phyloP scores from a whole-genome alignment of 1,139 yeast species.

The Pneumocystis sp. region DNA sequence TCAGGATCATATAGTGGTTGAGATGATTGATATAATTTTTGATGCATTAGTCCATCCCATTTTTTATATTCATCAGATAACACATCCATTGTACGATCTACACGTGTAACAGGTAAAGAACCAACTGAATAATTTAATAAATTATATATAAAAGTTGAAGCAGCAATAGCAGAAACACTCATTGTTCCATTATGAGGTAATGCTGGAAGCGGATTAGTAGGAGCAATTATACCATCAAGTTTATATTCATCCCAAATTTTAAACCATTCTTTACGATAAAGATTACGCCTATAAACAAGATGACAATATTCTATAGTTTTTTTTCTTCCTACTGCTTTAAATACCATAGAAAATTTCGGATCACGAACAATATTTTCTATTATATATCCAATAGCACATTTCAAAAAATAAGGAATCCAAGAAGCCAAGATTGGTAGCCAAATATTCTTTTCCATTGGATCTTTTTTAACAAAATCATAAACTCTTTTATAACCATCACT shows the following conservation, averaged over 20 bases:
- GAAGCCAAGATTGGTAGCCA: constrained; percentile 26
- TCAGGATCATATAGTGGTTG: constrained; percentile 36
- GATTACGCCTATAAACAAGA: constrained; percentile 8
- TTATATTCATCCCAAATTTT: constrained; percentile 24
- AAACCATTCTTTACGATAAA: constrained; percentile 23
- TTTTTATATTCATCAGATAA: constrained; percentile 47
- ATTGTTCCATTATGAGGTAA: constrained; percentile 14
- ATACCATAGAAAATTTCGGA: constrained; percentile 24
- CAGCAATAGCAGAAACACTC: constrained; percentile 28
- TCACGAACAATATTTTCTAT: constrained; percentile 27
- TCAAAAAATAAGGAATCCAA: constrained; percentile 26
- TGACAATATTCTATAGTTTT: constrained; percentile 27
- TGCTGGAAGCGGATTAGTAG: constrained; percentile 13
- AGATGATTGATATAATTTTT: constrained; percentile 27
- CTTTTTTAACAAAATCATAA: constrained; percentile 47
- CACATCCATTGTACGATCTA: constrained; percentile 40
- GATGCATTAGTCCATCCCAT: constrained; percentile 39
- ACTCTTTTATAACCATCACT: constrained; percentile 38
- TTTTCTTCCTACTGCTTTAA: constrained; percentile 26
- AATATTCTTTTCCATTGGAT: constrained; percentile 27
- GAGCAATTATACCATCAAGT: constrained; percentile 11
- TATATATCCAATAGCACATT: constrained; percentile 24
- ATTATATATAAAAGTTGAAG: constrained; percentile 40
- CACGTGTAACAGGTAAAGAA: constrained; percentile 38
- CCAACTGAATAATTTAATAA: constrained; percentile 44